Conservation (phyloP, 805 yeast species). For the Pichia gijzeniarum region DNA sequence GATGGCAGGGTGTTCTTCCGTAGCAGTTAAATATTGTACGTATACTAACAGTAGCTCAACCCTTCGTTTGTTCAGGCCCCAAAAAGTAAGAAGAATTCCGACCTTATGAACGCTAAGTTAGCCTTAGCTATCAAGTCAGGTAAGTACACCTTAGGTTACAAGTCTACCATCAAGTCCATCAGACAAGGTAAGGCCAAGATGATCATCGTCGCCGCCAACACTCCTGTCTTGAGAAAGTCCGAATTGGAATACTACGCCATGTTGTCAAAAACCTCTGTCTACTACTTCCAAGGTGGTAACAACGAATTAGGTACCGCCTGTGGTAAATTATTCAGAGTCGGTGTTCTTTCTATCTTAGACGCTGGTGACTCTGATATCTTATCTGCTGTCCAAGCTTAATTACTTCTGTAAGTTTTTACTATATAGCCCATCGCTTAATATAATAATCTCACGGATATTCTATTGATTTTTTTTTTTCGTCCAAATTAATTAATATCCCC, state of each 20-base stretch:
- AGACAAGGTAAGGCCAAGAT: conserved; percentile 99
- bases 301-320: conserved; percentile 99
- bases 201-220: conserved; percentile 96
- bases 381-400: conserved; percentile 41
- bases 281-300: conserved; percentile 99
- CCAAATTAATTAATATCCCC: too few species aligned
- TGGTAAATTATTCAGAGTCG: conserved; percentile 99
- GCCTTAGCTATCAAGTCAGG: conserved; percentile 98
- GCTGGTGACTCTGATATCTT: conserved; percentile 99
- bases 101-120: conserved; percentile 95
- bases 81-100: conserved; percentile 81
- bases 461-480: too few species aligned
- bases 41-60: not conserved
- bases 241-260: conserved; percentile 99
- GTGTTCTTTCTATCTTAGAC: conserved; percentile 91
- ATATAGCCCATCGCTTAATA: not conserved
- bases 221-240: conserved; percentile 99
- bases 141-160: conserved; percentile 99
- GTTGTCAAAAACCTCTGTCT: conserved; percentile 94
- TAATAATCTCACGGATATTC: too few species aligned
- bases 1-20: too few species aligned
- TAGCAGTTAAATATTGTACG: not conserved
- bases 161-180: conserved; percentile 95
- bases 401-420: not conserved
- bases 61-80: conserved; percentile 82